Conservation (phyloP, 768 basidiomycete species). For the Paxillus ammoniavirescens region DNA sequence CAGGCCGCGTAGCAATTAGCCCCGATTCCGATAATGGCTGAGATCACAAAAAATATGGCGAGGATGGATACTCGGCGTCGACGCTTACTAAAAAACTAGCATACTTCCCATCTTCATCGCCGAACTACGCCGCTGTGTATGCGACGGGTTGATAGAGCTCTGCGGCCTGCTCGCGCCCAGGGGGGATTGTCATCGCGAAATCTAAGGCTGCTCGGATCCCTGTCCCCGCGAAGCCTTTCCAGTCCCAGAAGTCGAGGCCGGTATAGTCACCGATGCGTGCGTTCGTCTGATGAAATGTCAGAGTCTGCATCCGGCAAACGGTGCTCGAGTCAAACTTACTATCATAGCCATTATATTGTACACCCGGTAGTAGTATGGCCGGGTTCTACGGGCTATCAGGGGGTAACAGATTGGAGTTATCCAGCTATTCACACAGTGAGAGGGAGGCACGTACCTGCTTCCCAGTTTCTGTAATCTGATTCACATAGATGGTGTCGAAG, state of each 20-base stretch:
- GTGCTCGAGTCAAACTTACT: conserved; percentile 33
- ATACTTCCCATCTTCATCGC: conserved; percentile 62
- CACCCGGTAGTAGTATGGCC: conserved; percentile 64
- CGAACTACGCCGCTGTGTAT: conserved; percentile 54
- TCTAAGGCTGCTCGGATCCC: conserved; percentile 61
- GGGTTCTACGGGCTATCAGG: conserved; percentile 56
- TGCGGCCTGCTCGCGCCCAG: conserved; percentile 30
- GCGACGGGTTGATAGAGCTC: conserved; percentile 61
- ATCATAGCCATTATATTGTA: conserved; percentile 72
- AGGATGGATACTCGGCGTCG: conserved; percentile 38
- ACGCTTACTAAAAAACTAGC: conserved; percentile 41
- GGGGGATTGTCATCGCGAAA: conserved; percentile 48
- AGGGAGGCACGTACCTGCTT: conserved; percentile 44
- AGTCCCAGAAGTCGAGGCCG: conserved; percentile 47
- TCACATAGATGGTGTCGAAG: conserved; percentile 48
- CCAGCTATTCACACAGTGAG: not conserved
- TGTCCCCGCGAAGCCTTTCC: conserved; percentile 45
- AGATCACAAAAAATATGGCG: conserved; percentile 54
- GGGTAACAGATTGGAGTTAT: conserved; percentile 37
- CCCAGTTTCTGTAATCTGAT: conserved; percentile 55
- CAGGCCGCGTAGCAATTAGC: conserved; percentile 2
- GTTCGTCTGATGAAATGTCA: conserved; percentile 42
- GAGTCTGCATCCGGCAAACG: not conserved
- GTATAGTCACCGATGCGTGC: conserved; percentile 52
- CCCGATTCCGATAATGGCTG: conserved; percentile 45